These are phyloP conservation scores for Austroboletus festivus DNA, from an alignment of 768 basidiomycete species.

Conservation along the genomic window DNA sequence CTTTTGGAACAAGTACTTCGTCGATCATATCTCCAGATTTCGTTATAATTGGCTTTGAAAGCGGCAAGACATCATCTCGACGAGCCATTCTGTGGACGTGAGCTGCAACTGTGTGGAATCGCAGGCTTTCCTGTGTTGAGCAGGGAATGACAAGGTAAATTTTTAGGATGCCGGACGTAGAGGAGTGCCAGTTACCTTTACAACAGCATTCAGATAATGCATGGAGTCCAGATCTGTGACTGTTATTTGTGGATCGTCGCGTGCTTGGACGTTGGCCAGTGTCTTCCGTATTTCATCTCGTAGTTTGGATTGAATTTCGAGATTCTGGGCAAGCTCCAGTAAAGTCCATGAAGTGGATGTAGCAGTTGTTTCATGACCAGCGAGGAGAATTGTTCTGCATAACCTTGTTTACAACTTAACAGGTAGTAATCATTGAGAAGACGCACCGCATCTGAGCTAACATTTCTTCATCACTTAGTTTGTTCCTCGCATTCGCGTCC, in stretches of 20 bases:
- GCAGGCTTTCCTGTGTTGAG: slow-evolving; percentile 39
- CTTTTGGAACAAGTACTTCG: slow-evolving; percentile 47
- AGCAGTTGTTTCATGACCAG: slow-evolving; percentile 60
- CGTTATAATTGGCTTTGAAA: slow-evolving; percentile 49
- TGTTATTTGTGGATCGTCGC: not conserved
- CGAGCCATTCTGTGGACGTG: slow-evolving; percentile 48
- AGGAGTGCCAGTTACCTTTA: slow-evolving; percentile 25
- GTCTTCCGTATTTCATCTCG: slow-evolving; percentile 33
- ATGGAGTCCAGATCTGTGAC: slow-evolving; percentile 46
- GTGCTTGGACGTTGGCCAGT: not conserved
- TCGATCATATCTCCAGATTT: slow-evolving; percentile 40
- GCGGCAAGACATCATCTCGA: slow-evolving; percentile 56
- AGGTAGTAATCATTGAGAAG: not conserved
- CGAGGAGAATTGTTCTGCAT: slow-evolving; percentile 35
- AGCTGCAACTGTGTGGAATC: slow-evolving; percentile 46
- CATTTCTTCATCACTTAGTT: slow-evolving; percentile 15
- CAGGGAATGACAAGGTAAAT: not conserved
- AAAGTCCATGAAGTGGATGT: slow-evolving; percentile 56
- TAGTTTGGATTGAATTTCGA: slow-evolving; percentile 54
- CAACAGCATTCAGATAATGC: slow-evolving; percentile 41
- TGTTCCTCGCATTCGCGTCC: slow-evolving; percentile 16
- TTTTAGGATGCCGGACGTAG: slow-evolving; percentile 16
- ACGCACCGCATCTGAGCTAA: slow-evolving; percentile 16
- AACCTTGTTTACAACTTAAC: not conserved
- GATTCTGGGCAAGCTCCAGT: slow-evolving; percentile 55